Base-by-base conservation (phyloP, 345 rosid genomes). In the Turritis glabra region DNA sequence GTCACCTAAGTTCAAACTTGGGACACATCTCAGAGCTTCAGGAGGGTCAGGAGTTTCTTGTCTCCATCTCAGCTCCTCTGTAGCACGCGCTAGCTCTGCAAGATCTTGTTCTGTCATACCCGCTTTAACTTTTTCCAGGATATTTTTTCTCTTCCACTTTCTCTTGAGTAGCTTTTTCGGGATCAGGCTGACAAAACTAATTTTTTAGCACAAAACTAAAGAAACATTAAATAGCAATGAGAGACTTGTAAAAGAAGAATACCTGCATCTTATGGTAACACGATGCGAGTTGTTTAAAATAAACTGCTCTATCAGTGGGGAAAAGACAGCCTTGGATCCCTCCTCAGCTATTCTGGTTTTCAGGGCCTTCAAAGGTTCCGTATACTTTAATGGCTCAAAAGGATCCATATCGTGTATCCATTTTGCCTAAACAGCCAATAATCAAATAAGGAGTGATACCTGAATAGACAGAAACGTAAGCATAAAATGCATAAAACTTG, bases 341-440 rank as follows among this genome's bases (percentile, higher is more conserved):
- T 92, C 88, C 83, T 86, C 78, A 33, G 92, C 87, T 80, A 92
- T 90, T 88, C 90, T 87, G 22, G 90, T 79, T 85, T 95, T 95
- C 61, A 92, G 78, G 59, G 77, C 87, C 83, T 63, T 79, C 82
- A 92, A 81, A 11, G 99, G 99, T 77, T 90, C 82, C 81, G 90
- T 90, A 71, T 92, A 95, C 76, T 88, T 95, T 60, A 95, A 80
- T 51, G 99, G 99, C 81, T 89, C 92, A 80, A 95, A 90, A 71
- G 99, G 99, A 86, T 92, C 85, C 97, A 87, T 82, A 78, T 92
- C 99, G 82, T 95, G 92, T 83, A 95, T 95, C 99, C 99, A 90
- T 83, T 95, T 95, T 35, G 93, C 89, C 97, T 91, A 66, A 66
- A 71, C 54, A 77, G 19, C 73, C 75, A 74, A 69, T 37, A 78